Conservation (phyloP, 306 rosid species). For the Lithocarpus polystachyus region DNA sequence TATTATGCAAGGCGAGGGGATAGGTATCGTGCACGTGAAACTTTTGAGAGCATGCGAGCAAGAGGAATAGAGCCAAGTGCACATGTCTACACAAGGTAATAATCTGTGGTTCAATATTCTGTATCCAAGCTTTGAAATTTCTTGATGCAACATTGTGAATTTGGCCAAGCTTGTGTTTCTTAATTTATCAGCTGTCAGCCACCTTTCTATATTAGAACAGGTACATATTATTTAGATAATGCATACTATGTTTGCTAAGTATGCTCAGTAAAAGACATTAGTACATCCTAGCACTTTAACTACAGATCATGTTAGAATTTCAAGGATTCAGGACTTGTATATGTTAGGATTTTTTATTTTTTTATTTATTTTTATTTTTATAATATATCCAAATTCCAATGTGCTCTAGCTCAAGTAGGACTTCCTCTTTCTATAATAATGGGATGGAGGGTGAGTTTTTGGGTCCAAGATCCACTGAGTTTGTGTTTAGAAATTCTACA, state of each 20-base stretch:
- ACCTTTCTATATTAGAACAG: slow-evolving; percentile 4
- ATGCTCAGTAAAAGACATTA: neutral
- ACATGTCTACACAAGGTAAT: slow-evolving; percentile 87
- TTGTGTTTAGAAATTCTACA: neutral
- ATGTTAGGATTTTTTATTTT: neutral
- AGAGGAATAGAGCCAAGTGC: slow-evolving; percentile 93
- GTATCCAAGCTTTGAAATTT: slow-evolving; percentile 4
- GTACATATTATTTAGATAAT: neutral
- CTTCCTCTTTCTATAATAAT: too few relatives aligned
- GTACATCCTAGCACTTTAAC: neutral
- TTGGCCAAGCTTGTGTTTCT: neutral
- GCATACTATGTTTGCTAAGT: neutral
- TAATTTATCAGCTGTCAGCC: neutral
- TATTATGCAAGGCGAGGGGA: slow-evolving; percentile 95
- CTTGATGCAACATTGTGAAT: slow-evolving; percentile 16
- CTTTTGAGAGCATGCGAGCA: slow-evolving; percentile 94
- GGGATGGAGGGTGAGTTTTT: too few relatives aligned
- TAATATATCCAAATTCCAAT: neutral
- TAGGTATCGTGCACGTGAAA: slow-evolving; percentile 89
- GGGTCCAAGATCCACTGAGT: too few relatives aligned
- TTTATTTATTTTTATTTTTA: neutral
- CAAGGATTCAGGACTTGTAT: neutral
- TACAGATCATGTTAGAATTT: neutral
- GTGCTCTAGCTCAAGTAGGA: too few relatives aligned
- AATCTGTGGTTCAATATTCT: slow-evolving; percentile 9